Conservation (phyloP, 169 alveolate species). For the Plasmodium yoelii region DNA sequence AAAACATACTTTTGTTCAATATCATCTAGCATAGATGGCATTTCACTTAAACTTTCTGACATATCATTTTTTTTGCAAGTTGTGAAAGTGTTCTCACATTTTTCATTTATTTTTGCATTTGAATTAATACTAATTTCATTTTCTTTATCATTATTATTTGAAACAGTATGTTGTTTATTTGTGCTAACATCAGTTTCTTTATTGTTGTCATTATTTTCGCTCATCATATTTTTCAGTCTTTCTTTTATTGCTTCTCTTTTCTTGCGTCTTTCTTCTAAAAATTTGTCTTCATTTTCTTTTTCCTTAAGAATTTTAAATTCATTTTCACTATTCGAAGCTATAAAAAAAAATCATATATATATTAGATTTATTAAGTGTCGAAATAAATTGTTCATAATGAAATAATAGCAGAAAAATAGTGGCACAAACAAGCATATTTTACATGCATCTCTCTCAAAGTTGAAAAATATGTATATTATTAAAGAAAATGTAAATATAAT, state of each 20-base stretch:
- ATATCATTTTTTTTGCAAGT: constrained; percentile 38
- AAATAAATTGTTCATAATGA: neutral
- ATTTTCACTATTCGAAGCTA: constrained; percentile 67
- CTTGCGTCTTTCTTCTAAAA: constrained; percentile 68
- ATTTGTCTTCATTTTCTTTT: constrained; percentile 71
- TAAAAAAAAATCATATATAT: neutral
- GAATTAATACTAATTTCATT: neutral
- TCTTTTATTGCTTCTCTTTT: constrained; percentile 74
- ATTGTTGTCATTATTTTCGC: constrained; percentile 9
- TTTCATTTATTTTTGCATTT: constrained; percentile 12
- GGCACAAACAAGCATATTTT: neutral
- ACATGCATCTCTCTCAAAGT: no score
- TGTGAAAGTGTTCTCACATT: constrained; percentile 4
- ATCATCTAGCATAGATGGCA: constrained; percentile 40
- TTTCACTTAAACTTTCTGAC: constrained; percentile 11
- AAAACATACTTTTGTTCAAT: constrained; percentile 48
- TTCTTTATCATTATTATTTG: neutral
- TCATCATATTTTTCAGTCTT: constrained; percentile 31
- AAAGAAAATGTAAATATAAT: neutral
- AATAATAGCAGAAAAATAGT: neutral
- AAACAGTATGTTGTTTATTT: neutral
- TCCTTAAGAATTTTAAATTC: constrained; percentile 57
- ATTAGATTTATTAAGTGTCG: neutral
- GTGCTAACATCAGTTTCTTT: neutral
- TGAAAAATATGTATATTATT: no score